These are phyloP conservation scores for Chlamydomonas sp. DNA, from an alignment of 139 green algal genomes.

Conservation along the genomic window DNA sequence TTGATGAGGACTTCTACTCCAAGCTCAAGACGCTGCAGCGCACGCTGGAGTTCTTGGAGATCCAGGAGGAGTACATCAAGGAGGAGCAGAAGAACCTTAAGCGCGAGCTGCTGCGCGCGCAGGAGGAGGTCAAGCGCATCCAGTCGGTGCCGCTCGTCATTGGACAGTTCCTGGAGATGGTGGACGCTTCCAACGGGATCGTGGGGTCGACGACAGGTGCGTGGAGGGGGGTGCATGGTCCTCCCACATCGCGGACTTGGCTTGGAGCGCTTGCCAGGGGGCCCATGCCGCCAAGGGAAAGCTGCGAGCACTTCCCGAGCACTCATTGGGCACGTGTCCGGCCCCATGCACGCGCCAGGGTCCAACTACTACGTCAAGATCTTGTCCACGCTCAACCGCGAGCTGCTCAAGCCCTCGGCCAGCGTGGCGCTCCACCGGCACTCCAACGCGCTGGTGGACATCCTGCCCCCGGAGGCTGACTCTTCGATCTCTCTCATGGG, in stretches of 20 bases:
- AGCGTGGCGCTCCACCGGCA: constrained; percentile 95
- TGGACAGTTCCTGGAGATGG: constrained; percentile 98
- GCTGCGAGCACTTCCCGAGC: too few relatives aligned
- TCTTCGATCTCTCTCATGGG: constrained; percentile 90
- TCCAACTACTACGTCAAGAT: constrained; percentile 91
- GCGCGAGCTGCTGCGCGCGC: constrained; percentile 91
- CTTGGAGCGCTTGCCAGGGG: too few relatives aligned
- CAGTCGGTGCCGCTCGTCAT: constrained; percentile 97
- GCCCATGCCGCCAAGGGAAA: too few relatives aligned
- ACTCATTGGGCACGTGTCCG: too few relatives aligned
- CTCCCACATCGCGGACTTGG: too few relatives aligned
- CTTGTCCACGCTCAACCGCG: constrained; percentile 91
- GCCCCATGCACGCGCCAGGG: too few relatives aligned
- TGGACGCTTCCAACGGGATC: constrained; percentile 91
- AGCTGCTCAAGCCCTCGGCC: constrained; percentile 91
- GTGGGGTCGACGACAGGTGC: constrained; percentile 96
- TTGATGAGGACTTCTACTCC: constrained; percentile 73
- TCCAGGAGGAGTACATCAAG: constrained; percentile 99
- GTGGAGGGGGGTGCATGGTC: too few relatives aligned
- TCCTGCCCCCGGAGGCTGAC: constrained; percentile 96
- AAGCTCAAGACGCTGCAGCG: constrained; percentile 87
- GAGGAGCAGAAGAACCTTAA: constrained; percentile 98
- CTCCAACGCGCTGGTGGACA: constrained; percentile 97
- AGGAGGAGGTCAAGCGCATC: constrained; percentile 98
- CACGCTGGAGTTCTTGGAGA: constrained; percentile 96